Base-by-base conservation (phyloP, 371 early-diverging fungal genomes). In the Entomophthora muscae region DNA sequence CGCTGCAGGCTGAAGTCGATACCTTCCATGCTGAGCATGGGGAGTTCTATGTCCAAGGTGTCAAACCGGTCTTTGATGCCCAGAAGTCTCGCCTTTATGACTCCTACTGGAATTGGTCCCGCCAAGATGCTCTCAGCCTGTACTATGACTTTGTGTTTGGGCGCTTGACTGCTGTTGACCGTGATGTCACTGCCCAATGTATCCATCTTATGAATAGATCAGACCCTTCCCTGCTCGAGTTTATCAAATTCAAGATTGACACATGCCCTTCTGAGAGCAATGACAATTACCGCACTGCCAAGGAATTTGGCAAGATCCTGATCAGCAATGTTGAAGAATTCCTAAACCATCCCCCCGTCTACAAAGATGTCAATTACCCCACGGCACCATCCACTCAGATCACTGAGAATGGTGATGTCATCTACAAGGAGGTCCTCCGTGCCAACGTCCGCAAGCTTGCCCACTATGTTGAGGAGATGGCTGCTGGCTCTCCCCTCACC, bases 101-200 rank as follows among this genome's bases (percentile, higher is more conserved):
- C 66, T 94, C 95, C 32, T 85, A 86, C 82, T 95, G 96, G 96
- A 95, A 95, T 77, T 95, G 96, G 96, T 91, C 87, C 57, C 85
- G 92, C 60, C 92, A 91, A 70, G 94, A 95, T 71, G 90, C 90
- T 21, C 74, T 92, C 57, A 80, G 84, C 54, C 79, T 93, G 69
- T 88, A 89, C 78, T 93, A 90, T 71, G 93, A 91, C 70, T 84
- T 92, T 64, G 78, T 95, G 73, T 93, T 89, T 74, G 93, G 93
- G 64, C 81, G 88, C 33, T 76, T 93, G 61, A 84, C 85, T 60
- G 83, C 24, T 59, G 59, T 59, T 32, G 93, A 94, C 73, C 88
- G 93, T 71, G 94, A 91, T 69, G 78, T 95, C 62, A 91, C 91
- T 69, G 89, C 92, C 68, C 84, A 86, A 72, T 86, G 87, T 71